Evolutionary conservation across 1,139 yeast genomes (phyloP), one percentile per base, ranked within the genome.

Genomic region (Blastobotrys proliferans): DNA sequence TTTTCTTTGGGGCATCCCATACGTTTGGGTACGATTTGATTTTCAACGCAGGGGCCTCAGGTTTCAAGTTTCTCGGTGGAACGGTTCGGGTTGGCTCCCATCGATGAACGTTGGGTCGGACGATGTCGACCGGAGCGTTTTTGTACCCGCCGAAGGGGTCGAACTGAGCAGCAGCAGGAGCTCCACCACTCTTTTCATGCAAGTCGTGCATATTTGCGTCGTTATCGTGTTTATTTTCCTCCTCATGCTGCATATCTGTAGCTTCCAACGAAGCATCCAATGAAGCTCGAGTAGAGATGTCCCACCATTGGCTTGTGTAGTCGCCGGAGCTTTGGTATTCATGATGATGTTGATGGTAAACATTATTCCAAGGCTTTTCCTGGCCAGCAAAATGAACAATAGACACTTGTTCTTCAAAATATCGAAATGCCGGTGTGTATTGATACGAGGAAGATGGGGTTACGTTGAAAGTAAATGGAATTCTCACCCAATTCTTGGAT

Each of bases 401-500:
- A 46, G 77, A 76, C 39, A 87, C 74, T 25, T 74, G 65, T 9
- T 67, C 54, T 33, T 66, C 62, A 61, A 83, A 90, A 58, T 78
- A 76, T 30, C 69, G 67, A 59, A 74, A 77, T 0, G 97, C 97
- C 0, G 97, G 97, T 29, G 77, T 69, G 62, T 86, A 68, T 54
- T 90, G 87, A 61, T 90, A 90, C 41, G 83, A 81, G n/a, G 79
- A 69, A 19, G 81, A 76, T 1, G 94, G 86, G 0, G 97, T 88
- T 25, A 90, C 94, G 55, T 92, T 92, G 68, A 80, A 90, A 42
- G 79, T 61, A 56, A 88, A 92, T 0, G 97, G 92, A 38, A 92
- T 64, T 41, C 78, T 73, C 27, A 70, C 63, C 97, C 97, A 70
- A 34, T 51, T 54, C n/a, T 58, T 41, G 14, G 38, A 40, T 20